phyloP scores from a whole-genome alignment of 345 rosid genomes.

The Pistacia atlantica region DNA sequence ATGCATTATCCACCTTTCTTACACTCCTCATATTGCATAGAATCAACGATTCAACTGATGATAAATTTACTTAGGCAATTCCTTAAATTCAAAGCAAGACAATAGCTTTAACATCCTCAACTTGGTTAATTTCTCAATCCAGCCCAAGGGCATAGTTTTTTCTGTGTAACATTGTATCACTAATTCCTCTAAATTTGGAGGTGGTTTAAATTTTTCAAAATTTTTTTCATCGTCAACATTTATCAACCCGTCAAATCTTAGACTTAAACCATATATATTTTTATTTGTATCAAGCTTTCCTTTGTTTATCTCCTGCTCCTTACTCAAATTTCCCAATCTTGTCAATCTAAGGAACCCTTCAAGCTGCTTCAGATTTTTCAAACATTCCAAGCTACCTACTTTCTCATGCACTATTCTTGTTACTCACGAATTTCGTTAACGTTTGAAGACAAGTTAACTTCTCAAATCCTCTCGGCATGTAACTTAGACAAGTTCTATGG shows the following conservation, averaged over 20 bases:
- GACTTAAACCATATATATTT: not conserved
- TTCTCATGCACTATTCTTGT: not conserved
- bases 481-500: not conserved
- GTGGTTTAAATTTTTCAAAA: constrained; percentile 8
- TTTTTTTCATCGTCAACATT: not conserved
- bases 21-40: not conserved
- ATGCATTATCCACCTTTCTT: not conserved
- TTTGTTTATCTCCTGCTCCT: not conserved
- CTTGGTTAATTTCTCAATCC: constrained; percentile 5
- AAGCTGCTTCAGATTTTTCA: constrained; percentile 13
- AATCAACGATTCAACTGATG: not conserved
- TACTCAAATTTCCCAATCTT: not conserved
- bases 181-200: constrained; percentile 6
- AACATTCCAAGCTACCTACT: not conserved
- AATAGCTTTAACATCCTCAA: not conserved
- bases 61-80: not conserved
- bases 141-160: not conserved
- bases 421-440: not conserved
- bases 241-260: not conserved
- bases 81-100: not conserved
- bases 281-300: not conserved
- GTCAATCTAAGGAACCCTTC: not conserved
- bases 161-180: not conserved
- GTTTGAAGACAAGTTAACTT: constrained; percentile 9
- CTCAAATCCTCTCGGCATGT: not conserved